phyloP scores from a whole-genome alignment of 2,329 filamentous ascomycete genomes.

The Colletotrichum aenigma region DNA sequence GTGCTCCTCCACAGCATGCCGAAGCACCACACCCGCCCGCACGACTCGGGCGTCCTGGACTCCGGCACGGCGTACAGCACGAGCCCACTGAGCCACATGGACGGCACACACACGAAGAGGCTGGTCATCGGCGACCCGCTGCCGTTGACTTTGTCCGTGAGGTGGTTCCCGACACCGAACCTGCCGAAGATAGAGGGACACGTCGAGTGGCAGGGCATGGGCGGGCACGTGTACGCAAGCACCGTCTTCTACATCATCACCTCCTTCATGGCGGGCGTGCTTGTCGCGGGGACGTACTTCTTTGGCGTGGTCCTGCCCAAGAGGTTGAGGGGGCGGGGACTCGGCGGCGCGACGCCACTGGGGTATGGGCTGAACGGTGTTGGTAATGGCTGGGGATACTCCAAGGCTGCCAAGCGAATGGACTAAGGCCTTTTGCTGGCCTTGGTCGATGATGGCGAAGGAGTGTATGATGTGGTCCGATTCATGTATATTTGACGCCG shows the following conservation, averaged over 20 bases:
- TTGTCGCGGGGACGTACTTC: conserved; percentile 63
- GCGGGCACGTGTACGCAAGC: conserved; percentile 66
- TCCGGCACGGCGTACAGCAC: conserved; percentile 88
- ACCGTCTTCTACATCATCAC: conserved; percentile 67
- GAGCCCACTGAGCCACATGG: conserved; percentile 68
- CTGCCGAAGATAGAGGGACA: conserved; percentile 71
- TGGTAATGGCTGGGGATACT: conserved; percentile 65
- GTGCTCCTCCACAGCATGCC: conserved; percentile 78
- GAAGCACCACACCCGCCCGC: conserved; percentile 66
- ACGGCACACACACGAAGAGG: conserved; percentile 58
- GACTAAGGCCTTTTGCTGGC: conserved; percentile 35
- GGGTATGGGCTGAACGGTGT: conserved; percentile 52
- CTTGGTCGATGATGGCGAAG: background rate
- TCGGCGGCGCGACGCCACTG: conserved; percentile 63
- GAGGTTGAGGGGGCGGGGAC: conserved; percentile 50
- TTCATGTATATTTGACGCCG: conserved; percentile 1
- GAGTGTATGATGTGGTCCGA: conserved; percentile 13
- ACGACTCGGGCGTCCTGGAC: conserved; percentile 80
- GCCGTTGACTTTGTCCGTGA: conserved; percentile 77
- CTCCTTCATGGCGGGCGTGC: conserved; percentile 60
- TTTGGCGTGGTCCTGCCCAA: conserved; percentile 63
- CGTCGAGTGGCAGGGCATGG: conserved; percentile 69
- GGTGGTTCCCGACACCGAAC: conserved; percentile 82
- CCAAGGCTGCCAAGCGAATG: conserved; percentile 59
- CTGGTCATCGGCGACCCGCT: conserved; percentile 88